Conservation (phyloP, 2,329 filamentous ascomycete species). For the Alternaria angustiovoidea region DNA sequence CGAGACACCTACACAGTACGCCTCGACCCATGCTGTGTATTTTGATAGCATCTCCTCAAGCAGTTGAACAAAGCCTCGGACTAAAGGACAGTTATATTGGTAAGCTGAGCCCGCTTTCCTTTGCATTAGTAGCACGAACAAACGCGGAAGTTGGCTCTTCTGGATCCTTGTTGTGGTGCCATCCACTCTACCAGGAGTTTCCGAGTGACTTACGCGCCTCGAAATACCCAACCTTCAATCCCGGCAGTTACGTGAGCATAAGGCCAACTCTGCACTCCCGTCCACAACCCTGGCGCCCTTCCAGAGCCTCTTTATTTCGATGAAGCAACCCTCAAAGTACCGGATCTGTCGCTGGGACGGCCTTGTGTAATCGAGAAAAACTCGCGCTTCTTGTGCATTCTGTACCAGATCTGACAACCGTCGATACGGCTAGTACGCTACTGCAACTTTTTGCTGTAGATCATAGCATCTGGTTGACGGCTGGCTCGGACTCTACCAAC, state of each 20-base stretch:
- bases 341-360: constrained; percentile 21
- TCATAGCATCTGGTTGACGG: constrained; percentile 27
- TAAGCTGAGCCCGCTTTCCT: constrained; percentile 28
- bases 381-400: constrained; percentile 34
- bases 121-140: constrained; percentile 7
- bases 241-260: constrained; percentile 36
- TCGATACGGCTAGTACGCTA: constrained; percentile 20
- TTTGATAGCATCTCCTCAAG: constrained; percentile 29
- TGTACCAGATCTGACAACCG: constrained; percentile 20
- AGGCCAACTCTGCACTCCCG: constrained; percentile 33
- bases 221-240: constrained; percentile 10
- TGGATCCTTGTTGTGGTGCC: constrained; percentile 17
- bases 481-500: constrained; percentile 27
- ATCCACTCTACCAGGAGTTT: constrained; percentile 18
- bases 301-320: constrained; percentile 29
- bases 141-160: constrained; percentile 11
- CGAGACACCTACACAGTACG: constrained; percentile 51
- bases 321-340: constrained; percentile 13
- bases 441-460: constrained; percentile 25
- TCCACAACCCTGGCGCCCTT: constrained; percentile 36
- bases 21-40: constrained; percentile 27
- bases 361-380: constrained; percentile 21
- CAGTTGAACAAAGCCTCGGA: constrained; percentile 26
- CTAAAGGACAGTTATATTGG: constrained; percentile 38
- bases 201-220: constrained; percentile 14